Base-by-base conservation (phyloP, 192 early-diverging fungal species). In the Backusella parvicylindrica region DNA sequence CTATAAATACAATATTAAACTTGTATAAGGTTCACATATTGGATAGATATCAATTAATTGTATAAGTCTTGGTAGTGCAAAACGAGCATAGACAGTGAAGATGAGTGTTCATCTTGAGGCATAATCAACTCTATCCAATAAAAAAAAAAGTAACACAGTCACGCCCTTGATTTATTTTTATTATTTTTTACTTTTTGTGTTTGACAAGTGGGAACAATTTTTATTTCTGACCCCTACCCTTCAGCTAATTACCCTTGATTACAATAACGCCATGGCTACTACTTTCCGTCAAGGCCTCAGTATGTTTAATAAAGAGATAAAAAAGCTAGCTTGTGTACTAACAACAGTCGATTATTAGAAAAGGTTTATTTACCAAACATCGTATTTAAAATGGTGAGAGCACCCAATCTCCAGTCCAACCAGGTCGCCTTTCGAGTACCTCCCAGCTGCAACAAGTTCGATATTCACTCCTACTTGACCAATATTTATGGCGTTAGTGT, bases 371-470 rank as follows among this genome's bases (percentile, higher is more conserved):
- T 98, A 77, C 97, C 97, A 16, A 94, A 94, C 76, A 83, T 96
- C 49, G 77, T 93, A 13, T 92, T 98, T 81, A 92, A 90, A 74
- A 87, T 97, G 43, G 90, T 95, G 4, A 89, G 92, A 15, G 84
- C 88, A 73, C 92, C 90, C 71, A 86, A 87, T 21, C 88, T 97
- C 6, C 90, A 88, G 70, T 89, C 90, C 36, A 95, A 97, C 81
- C 95, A 95, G 78, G 93, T 92, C 28, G 95, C 95, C 31, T 98
- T 98, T 89, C 89, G 92, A 28, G 91, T 95, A 4, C 97, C 97
- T 32, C 91, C 92, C 31, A 86, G 89, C 32, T 83, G 93, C 75
- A 98, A 97, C 91, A 98, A 98, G 85, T 87, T 98, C 47, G 97
- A 98, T 79, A 95, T 98, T 78, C 86, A 88, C 49, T 90, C 91